phyloP scores from a whole-genome alignment of 805 yeast genomes.

The Barnettozyma wickerhamii region DNA sequence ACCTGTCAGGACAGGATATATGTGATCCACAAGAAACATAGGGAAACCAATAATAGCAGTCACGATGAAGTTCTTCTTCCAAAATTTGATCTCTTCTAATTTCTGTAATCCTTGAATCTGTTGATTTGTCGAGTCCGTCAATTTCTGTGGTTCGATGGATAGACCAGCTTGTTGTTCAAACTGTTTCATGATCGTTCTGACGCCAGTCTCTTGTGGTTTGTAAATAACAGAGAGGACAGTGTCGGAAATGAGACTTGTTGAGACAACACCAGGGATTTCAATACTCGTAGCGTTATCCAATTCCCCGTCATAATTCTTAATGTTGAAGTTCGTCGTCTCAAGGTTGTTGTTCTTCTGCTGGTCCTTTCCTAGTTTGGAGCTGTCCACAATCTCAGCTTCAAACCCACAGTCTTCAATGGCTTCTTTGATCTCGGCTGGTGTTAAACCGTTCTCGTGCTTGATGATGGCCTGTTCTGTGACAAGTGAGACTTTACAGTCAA shows the following conservation, averaged over 20 bases:
- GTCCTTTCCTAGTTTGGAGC: background rate
- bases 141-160: slow-evolving; percentile 42
- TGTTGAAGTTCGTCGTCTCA: slow-evolving; percentile 14
- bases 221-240: slow-evolving; percentile 36
- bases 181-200: slow-evolving; percentile 55
- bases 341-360: background rate
- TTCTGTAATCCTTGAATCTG: slow-evolving; percentile 70
- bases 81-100: slow-evolving; percentile 64
- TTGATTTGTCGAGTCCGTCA: slow-evolving; percentile 48
- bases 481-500: slow-evolving; percentile 58
- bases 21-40: slow-evolving; percentile 45
- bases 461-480: slow-evolving; percentile 71
- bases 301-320: slow-evolving; percentile 5
- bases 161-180: slow-evolving; percentile 4
- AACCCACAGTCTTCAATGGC: slow-evolving; percentile 77
- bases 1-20: slow-evolving; percentile 38
- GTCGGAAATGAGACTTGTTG: slow-evolving; percentile 2
- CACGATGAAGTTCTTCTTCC: slow-evolving; percentile 55
- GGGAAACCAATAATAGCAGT: slow-evolving; percentile 61
- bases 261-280: slow-evolving; percentile 10
- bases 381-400: slow-evolving; percentile 38
- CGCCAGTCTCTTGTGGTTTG: slow-evolving; percentile 50
- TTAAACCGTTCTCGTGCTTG: slow-evolving; percentile 36
- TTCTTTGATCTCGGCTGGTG: slow-evolving; percentile 36
- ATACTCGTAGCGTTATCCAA: background rate